Evolutionary conservation across 2,329 filamentous ascomycete genomes (phyloP).

Genomic region (Colletotrichum eleusines): DNA sequence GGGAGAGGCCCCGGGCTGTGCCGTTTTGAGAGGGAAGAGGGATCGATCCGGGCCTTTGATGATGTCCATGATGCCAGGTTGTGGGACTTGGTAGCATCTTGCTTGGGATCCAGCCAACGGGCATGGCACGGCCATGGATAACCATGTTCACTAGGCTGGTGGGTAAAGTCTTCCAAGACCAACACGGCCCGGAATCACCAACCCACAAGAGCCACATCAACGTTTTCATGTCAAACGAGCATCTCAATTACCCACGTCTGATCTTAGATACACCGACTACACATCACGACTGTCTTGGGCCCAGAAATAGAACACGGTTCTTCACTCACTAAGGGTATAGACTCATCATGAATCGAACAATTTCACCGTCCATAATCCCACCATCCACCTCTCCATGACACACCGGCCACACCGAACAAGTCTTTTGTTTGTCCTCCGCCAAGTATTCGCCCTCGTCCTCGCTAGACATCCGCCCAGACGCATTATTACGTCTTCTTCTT

Average conservation of each 20-base stretch:
- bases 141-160: background rate
- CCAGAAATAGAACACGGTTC: constrained; percentile 16
- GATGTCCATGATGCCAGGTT: background rate
- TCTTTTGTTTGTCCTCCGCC: constrained; percentile 8
- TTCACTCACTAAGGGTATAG: constrained; percentile 43
- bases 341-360: constrained; percentile 42
- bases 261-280: background rate
- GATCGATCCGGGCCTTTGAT: background rate
- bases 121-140: background rate
- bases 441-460: background rate
- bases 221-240: no score
- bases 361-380: constrained; percentile 25
- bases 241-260: background rate
- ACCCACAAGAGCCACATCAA: background rate
- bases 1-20: background rate
- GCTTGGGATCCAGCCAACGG: background rate
- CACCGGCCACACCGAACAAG: background rate
- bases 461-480: background rate
- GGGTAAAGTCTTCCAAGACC: background rate
- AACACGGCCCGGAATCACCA: background rate
- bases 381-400: constrained; percentile 12
- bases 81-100: no score
- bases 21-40: background rate
- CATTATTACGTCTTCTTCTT: constrained; percentile 17
- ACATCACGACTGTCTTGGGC: background rate